Percentiles rank a stretch among this genome's conserved stretches.
Evolutionary conservation across 805 yeast species (phyloP).

Genomic region (Ogataea methanolica): DNA sequence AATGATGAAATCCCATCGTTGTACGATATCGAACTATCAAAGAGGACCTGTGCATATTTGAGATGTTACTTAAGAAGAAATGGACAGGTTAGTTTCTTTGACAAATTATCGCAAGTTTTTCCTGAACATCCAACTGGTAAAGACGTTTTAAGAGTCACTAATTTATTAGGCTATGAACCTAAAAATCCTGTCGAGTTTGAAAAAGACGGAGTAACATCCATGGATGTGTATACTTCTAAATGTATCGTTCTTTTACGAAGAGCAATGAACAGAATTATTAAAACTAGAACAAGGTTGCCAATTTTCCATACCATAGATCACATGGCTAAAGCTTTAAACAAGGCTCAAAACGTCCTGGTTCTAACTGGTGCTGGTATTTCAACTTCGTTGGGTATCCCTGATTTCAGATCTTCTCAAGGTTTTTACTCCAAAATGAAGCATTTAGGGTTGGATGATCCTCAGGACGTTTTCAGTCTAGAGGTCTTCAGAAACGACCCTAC

Average conservation of each 20-base stretch:
- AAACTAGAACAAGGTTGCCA: slow-evolving; percentile 51
- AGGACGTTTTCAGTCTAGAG: slow-evolving; percentile 76
- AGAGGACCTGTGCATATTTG: slow-evolving; percentile 41
- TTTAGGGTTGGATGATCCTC: slow-evolving; percentile 79
- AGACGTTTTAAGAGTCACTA: slow-evolving; percentile 52
- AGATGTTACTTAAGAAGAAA: slow-evolving; percentile 50
- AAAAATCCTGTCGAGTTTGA: slow-evolving; percentile 12
- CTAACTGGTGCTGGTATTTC: slow-evolving; percentile 93
- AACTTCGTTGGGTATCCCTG: slow-evolving; percentile 87
- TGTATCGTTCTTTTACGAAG: slow-evolving; percentile 48
- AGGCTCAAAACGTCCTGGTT: slow-evolving; percentile 60
- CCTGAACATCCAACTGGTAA: slow-evolving; percentile 57
- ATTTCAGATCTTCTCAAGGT: slow-evolving; percentile 86
- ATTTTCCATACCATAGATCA: slow-evolving; percentile 55
- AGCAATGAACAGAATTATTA: slow-evolving; percentile 60
- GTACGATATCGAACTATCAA: slow-evolving; percentile 27
- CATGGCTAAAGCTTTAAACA: slow-evolving; percentile 47
- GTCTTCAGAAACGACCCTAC: slow-evolving; percentile 73
- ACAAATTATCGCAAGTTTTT: slow-evolving; percentile 39
- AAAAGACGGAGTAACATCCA: slow-evolving; percentile 1
- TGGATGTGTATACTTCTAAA: slow-evolving; percentile 15
- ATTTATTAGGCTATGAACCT: slow-evolving; percentile 54
- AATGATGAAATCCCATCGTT: slow-evolving; percentile 16
- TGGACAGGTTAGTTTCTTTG: slow-evolving; percentile 60
- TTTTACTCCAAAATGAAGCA: slow-evolving; percentile 65